Conservation (phyloP, 75 land plant species). For the Pinus albicaulis region DNA sequence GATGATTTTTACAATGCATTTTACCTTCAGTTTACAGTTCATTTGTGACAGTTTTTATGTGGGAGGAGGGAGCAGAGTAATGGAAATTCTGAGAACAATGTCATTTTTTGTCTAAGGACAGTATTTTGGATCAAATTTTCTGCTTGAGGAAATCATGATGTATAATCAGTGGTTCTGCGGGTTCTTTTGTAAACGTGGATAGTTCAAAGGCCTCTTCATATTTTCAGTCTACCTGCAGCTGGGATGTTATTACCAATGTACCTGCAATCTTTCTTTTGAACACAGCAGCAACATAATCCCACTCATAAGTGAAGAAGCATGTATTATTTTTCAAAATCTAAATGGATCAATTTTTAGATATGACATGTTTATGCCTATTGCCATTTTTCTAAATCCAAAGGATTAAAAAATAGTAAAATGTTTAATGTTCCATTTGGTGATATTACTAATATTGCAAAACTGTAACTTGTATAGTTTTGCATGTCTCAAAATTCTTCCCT, state of each 20-base stretch:
- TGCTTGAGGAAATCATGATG: background rate
- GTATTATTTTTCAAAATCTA: too few species aligned
- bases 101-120: background rate
- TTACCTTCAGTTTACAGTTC: background rate
- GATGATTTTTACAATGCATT: slow-evolving; percentile 1
- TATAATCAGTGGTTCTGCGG: background rate
- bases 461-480: too few species aligned
- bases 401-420: too few species aligned
- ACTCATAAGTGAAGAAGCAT: too few species aligned
- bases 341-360: too few species aligned
- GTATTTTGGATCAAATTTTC: background rate
- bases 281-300: background rate
- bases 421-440: too few species aligned
- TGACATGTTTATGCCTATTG: too few species aligned
- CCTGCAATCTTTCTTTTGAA: background rate
- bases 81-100: background rate
- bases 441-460: too few species aligned
- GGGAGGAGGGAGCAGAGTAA: background rate
- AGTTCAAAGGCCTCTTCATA: background rate
- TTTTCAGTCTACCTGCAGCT: background rate
- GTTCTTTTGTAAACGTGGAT: background rate
- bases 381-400: too few species aligned
- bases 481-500: too few species aligned
- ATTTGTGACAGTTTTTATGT: background rate
- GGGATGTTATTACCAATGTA: background rate